phyloP scores from a whole-genome alignment of 306 rosid genomes.

The Cicer pinnatifidum region DNA sequence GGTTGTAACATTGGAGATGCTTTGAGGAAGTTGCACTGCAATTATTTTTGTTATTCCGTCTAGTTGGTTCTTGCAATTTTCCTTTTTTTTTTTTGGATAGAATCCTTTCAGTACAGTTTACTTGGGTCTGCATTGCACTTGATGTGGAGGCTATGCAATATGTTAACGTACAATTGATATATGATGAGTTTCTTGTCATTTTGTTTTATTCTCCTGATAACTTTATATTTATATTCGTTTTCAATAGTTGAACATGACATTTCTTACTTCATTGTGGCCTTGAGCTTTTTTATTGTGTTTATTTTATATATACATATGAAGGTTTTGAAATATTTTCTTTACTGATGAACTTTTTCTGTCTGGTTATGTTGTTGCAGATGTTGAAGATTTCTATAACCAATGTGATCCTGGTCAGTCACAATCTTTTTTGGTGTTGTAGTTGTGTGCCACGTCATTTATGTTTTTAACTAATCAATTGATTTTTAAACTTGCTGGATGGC shows the following conservation, averaged over 20 bases:
- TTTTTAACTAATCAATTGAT: conserved; percentile 6
- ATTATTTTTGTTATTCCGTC: not conserved
- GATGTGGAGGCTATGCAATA: not conserved
- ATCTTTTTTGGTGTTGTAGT: conserved; percentile 7
- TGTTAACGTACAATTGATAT: conserved; percentile 29
- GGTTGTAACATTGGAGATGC: not conserved
- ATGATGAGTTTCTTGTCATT: conserved; percentile 7
- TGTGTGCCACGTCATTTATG: conserved; percentile 15
- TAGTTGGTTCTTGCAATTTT: not conserved
- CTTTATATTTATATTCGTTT: not conserved
- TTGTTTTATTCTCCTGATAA: conserved; percentile 12
- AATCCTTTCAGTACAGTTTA: conserved; percentile 11
- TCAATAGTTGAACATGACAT: conserved; percentile 8
- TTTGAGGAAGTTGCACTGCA: conserved; percentile 20
- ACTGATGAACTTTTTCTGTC: conserved; percentile 43
- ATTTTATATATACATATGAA: not conserved
- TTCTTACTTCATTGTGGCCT: not conserved
- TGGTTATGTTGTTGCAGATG: conserved; percentile 66
- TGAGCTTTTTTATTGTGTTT: not conserved
- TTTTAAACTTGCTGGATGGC: conserved; percentile 30
- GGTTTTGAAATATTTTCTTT: conserved; percentile 2
- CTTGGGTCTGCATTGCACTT: conserved; percentile 10
- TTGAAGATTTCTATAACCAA: conserved; percentile 79
- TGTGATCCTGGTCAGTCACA: conserved; percentile 81
- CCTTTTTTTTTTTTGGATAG: not conserved